Percentiles rank a stretch among this genome's conserved stretches.
These are phyloP conservation scores for Metschnikowia picachoensis DNA, from an alignment of 805 yeast genomes.

Conservation along the genomic window DNA sequence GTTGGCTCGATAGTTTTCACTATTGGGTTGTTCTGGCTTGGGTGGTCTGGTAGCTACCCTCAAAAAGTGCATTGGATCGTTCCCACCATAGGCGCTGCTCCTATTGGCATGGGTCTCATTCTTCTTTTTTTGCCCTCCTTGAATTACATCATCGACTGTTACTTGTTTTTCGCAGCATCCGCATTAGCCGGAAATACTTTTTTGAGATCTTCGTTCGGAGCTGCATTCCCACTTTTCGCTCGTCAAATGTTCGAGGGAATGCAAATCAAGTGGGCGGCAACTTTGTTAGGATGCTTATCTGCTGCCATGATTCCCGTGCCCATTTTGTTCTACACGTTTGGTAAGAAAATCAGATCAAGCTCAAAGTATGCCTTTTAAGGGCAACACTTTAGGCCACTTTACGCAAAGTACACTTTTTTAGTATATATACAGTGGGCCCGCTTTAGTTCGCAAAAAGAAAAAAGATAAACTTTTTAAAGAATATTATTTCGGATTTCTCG, in stretches of 20 bases:
- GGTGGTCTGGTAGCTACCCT: slow-evolving; percentile 20
- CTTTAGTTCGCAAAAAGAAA: too few species aligned
- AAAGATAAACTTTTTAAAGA: too few species aligned
- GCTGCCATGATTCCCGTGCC: slow-evolving; percentile 64
- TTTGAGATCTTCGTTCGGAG: slow-evolving; percentile 64
- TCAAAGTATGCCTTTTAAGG: slow-evolving; percentile 42
- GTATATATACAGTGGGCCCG: too few species aligned
- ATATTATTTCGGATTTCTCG: too few species aligned
- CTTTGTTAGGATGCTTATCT: slow-evolving; percentile 61
- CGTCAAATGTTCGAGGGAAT: slow-evolving; percentile 62
- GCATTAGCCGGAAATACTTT: slow-evolving; percentile 48
- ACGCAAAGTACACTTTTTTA: too few species aligned
- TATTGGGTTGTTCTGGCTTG: slow-evolving; percentile 20
- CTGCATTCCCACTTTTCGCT: slow-evolving; percentile 66
- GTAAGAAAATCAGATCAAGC: slow-evolving; percentile 44
- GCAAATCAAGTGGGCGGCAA: slow-evolving; percentile 79
- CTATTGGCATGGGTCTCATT: slow-evolving; percentile 51
- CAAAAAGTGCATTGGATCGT: slow-evolving; percentile 26
- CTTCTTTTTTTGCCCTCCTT: slow-evolving; percentile 65
- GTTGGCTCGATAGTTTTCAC: slow-evolving; percentile 16
- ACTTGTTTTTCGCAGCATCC: slow-evolving; percentile 70
- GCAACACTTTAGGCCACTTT: too few species aligned
- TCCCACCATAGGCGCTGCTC: slow-evolving; percentile 62
- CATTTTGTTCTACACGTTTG: slow-evolving; percentile 51
- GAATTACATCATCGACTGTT: slow-evolving; percentile 69